Evolutionary conservation across 2,329 filamentous ascomycete genomes (phyloP).

Genomic region (Hypoxylon sp.): DNA sequence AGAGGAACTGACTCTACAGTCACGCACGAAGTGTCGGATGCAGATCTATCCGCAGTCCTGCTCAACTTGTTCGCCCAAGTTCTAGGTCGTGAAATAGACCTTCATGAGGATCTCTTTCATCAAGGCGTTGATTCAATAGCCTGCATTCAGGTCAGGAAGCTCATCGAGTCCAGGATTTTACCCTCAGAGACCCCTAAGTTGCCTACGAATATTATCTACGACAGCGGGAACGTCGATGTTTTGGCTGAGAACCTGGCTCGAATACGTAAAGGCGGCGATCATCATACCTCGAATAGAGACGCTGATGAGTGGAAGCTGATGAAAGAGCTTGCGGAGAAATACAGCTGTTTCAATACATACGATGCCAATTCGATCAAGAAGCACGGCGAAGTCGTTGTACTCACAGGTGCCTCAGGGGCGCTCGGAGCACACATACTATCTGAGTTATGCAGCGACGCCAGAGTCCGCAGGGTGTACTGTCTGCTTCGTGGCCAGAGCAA

Average conservation of each 20-base stretch:
- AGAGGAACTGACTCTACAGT: slow-evolving; percentile 10
- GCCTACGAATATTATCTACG: slow-evolving; percentile 71
- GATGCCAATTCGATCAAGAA: slow-evolving; percentile 4
- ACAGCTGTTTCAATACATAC: slow-evolving; percentile 42
- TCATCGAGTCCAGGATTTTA: slow-evolving; percentile 49
- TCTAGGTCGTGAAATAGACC: slow-evolving; percentile 48
- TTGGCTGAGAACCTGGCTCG: slow-evolving; percentile 47
- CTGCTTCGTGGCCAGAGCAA: slow-evolving; percentile 64
- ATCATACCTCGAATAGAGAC: not conserved
- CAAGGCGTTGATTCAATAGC: slow-evolving; percentile 72
- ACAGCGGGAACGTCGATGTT: slow-evolving; percentile 65
- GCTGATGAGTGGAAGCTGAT: slow-evolving; percentile 45
- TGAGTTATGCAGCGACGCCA: slow-evolving; percentile 55
- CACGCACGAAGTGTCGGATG: slow-evolving; percentile 47
- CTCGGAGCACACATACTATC: slow-evolving; percentile 65
- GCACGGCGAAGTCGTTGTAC: slow-evolving; percentile 40
- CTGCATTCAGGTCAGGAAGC: slow-evolving; percentile 64
- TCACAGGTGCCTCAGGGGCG: slow-evolving; percentile 49
- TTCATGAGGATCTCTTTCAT: slow-evolving; percentile 66
- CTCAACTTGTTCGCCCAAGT: slow-evolving; percentile 52
- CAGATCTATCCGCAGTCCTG: slow-evolving; percentile 55
- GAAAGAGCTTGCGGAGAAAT: slow-evolving; percentile 49
- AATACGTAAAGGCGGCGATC: slow-evolving; percentile 2
- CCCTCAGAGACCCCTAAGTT: slow-evolving; percentile 47
- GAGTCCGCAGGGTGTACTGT: slow-evolving; percentile 65